Evolutionary conservation across 495 filamentous ascomycete genomes (phyloP), one percentile per base, ranked within the genome.

Genomic region (Aspergillus coremiiformis): DNA sequence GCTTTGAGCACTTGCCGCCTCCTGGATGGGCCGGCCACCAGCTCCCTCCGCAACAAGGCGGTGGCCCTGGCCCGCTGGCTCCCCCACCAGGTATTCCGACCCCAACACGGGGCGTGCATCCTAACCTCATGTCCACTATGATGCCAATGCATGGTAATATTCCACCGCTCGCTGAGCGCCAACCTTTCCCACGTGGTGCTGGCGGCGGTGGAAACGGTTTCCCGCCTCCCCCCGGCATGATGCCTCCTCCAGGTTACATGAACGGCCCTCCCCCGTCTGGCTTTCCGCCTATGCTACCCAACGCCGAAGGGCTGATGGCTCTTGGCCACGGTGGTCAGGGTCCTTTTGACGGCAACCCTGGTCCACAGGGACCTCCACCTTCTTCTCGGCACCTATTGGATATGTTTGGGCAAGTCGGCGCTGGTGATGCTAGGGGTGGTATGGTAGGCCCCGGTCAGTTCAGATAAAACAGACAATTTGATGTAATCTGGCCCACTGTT

Each of bases 201-300:
- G 49, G 46, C 32, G 60, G 53, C n/a, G 48, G 39, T 47, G 52
- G 53, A 47, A 52, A 46, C 15, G 59, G 39, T 7, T 62, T 64
- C 44, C 58, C 53, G 11, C 71, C 65, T 50, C 73, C 70, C 22
- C 75, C 70, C 1, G 75, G 74, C 30, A 76, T 78, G 73, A 71
- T 74, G 61, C 76, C 72, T 14, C 76, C 74, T 29, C 76, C 76
- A 1, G 77, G 75, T 19, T 80, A 74, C 54, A 73, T 74, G 67
- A 71, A 68, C 45, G 70, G 64, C 1, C 72, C 69, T 30, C 69
- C 67, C 1, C 75, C 73, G 12, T 64, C 73, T 15, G 74, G 73
- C 6, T 78, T 78, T 47, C 68, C 71, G 32, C 71, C 67, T 15
- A 69, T 73, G 64, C 73, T 71, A 5, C 74, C 62, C 43, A 73